Base-by-base conservation (phyloP, 108 stramenopile genomes). In the Nitzschia putrida region DNA sequence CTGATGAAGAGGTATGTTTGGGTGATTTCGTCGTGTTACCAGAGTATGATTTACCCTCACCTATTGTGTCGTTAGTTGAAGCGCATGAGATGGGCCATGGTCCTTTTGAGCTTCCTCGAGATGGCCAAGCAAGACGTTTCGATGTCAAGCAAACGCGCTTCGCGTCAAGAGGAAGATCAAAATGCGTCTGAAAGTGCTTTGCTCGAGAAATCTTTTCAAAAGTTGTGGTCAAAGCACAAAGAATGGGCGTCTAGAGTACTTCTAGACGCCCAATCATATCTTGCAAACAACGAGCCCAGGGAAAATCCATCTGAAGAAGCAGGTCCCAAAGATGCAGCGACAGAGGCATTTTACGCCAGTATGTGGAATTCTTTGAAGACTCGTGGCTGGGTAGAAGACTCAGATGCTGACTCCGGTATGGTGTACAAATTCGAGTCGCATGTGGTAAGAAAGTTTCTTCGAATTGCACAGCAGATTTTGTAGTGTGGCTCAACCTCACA, bases 11-110 rank as follows among this genome's bases (percentile, higher is more conserved):
- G 52, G 68, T 75, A 61, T 42, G 74, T 60, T 25, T 10, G 12
- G 37, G 5, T 1, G 22, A 51, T 1, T 44, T 45, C n/a, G 56
- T 2, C 3, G 37, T 40, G 7, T 38, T 1, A 18, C 7, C 34
- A 22, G 51, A 0, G 16, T 47, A 14, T 16, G 0, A 49, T 3
- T 26, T n/a, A 0, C 44, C 37, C 38, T 67, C 34, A 39, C 20
- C 18, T n/a, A 38, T 40, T 49, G 44, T 49, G 13, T 8, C 47
- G 14, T 20, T 57, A 92, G 83, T 55, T 91, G 13, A 73, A 69
- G 67, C 85, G 90, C 41, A 91, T 94, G 90, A 54, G 76, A 45
- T 91, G 93, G 90, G 66, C 87, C 2, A 26, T 91, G 26, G 52
- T 78, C 1, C 77, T 93, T 14, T 65, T 81, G 20, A 64, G 76